A percentile compares a stretch with the other conserved stretches of the same genome.
phyloP scores from a whole-genome alignment of 306 rosid genomes.

The Vigna radiata region DNA sequence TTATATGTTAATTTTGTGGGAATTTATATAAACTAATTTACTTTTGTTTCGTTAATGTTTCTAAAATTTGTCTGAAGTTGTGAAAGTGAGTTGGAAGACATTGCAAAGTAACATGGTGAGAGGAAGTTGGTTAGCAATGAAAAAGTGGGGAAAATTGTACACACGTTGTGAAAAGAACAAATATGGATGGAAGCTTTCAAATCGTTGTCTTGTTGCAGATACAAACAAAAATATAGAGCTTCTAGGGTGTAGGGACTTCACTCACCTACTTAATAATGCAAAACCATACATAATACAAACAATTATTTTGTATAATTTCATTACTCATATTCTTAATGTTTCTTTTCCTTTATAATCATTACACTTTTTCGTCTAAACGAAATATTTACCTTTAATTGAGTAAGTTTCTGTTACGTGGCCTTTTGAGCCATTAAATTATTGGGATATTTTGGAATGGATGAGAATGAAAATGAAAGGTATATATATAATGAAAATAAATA shows the following conservation, averaged over 20 bases:
- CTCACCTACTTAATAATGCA: constrained; percentile 27
- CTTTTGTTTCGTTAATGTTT: no score
- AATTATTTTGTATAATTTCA: background rate
- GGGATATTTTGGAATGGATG: background rate
- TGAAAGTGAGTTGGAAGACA: background rate
- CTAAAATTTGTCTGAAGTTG: no score
- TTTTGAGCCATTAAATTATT: background rate
- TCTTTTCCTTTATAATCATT: background rate
- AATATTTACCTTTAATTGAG: background rate
- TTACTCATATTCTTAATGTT: background rate
- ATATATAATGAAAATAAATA: background rate
- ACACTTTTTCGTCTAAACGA: background rate
- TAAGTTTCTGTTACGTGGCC: background rate
- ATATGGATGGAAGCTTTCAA: constrained; percentile 38
- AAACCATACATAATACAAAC: background rate
- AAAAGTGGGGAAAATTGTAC: background rate
- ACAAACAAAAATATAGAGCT: background rate
- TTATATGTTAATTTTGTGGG: no score
- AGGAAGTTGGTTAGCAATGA: background rate
- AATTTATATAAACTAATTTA: no score
- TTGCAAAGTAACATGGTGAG: background rate
- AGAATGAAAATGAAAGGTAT: background rate
- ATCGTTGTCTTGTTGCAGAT: background rate
- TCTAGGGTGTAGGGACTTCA: background rate
- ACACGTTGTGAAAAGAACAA: constrained; percentile 19